Percentiles rank a stretch among this genome's conserved stretches.
Conservation (phyloP, 2,329 filamentous ascomycete genomes). For the Xenoacremonium recifei region DNA sequence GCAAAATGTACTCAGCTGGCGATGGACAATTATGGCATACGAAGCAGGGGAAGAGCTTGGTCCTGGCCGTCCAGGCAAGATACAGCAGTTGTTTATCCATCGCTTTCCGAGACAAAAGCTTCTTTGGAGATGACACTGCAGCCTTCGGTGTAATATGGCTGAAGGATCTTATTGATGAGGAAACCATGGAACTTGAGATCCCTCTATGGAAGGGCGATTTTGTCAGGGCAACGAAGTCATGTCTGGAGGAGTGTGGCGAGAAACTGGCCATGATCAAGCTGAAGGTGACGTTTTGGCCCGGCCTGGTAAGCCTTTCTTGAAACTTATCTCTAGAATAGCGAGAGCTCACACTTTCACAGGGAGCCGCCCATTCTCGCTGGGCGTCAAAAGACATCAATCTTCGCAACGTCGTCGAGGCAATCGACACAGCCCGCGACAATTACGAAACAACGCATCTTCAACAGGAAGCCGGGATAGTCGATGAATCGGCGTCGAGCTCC, state of each 20-base stretch:
- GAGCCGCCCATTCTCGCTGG: constrained; percentile 35
- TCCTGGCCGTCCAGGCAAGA: constrained; percentile 58
- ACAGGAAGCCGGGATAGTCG: constrained; percentile 34
- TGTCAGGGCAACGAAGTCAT: constrained; percentile 46
- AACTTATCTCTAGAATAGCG: not conserved
- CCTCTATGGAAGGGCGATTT: constrained; percentile 64
- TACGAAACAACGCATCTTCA: constrained; percentile 30
- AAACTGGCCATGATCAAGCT: constrained; percentile 45
- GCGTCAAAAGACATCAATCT: constrained; percentile 32
- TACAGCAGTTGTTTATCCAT: constrained; percentile 57
- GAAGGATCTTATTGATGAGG: constrained; percentile 66
- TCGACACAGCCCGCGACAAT: constrained; percentile 38
- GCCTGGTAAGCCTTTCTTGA: constrained; percentile 27
- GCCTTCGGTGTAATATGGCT: constrained; percentile 69
- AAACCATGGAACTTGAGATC: constrained; percentile 56
- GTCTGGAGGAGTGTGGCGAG: constrained; percentile 43
- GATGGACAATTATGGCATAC: constrained; percentile 51
- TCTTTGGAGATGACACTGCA: constrained; percentile 52
- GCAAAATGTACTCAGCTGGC: constrained; percentile 54
- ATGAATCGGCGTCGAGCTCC: constrained; percentile 25
- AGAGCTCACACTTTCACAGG: constrained; percentile 19
- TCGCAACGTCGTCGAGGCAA: constrained; percentile 46
- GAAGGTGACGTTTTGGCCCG: constrained; percentile 34
- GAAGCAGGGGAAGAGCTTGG: constrained; percentile 41
- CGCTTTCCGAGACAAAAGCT: constrained; percentile 42